These are phyloP conservation scores for Metschnikowia reukaufii DNA, from an alignment of 805 yeast species.

Conservation along the genomic window DNA sequence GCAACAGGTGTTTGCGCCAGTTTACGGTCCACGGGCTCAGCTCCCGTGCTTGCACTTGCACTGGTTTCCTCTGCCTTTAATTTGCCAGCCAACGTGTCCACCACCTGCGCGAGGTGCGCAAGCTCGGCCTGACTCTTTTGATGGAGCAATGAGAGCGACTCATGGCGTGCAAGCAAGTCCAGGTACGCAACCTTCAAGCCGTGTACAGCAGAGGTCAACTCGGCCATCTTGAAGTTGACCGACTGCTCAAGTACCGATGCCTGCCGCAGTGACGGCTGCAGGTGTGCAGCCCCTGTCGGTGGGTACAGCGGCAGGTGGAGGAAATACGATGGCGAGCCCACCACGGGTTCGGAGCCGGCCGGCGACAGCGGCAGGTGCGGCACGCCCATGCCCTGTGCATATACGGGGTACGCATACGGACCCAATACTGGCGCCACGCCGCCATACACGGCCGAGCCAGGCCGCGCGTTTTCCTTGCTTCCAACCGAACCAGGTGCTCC, in stretches of 20 bases:
- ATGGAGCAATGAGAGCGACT: slow-evolving; percentile 47
- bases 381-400: slow-evolving; percentile 11
- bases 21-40: slow-evolving; percentile 11
- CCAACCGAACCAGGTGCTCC: too few species aligned
- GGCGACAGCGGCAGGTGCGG: slow-evolving; percentile 19
- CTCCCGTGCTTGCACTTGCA: slow-evolving; percentile 2
- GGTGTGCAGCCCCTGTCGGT: slow-evolving; percentile 16
- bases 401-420: slow-evolving; percentile 13
- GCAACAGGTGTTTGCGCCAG: slow-evolving; percentile 14
- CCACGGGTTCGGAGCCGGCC: slow-evolving; percentile 8
- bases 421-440: slow-evolving; percentile 8
- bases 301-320: slow-evolving; percentile 15
- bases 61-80: background rate
- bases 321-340: slow-evolving; percentile 15
- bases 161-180: slow-evolving; percentile 46
- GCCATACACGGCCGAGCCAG: slow-evolving; percentile 1
- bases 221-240: slow-evolving; percentile 30
- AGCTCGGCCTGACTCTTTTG: slow-evolving; percentile 53
- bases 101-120: slow-evolving; percentile 49
- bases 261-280: slow-evolving; percentile 22
- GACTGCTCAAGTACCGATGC: slow-evolving; percentile 20
- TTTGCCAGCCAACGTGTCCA: slow-evolving; percentile 28
- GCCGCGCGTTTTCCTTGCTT: slow-evolving; percentile 9
- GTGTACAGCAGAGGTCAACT: slow-evolving; percentile 38
- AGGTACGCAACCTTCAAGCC: slow-evolving; percentile 44